phyloP scores from a whole-genome alignment of 805 yeast genomes.

The Allodekkera sacchari region DNA sequence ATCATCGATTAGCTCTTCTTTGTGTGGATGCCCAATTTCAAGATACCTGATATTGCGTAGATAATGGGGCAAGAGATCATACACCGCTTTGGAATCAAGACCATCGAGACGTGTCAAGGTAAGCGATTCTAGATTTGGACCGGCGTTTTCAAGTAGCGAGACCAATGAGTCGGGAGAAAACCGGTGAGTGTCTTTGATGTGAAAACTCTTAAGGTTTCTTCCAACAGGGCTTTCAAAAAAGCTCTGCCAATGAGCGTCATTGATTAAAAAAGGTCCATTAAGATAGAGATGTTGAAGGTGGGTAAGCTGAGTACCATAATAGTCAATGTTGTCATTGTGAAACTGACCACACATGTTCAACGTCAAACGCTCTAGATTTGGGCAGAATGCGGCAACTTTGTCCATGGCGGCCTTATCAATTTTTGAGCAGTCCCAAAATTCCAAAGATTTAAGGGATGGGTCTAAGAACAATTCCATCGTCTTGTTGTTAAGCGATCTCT shows the following conservation, averaged over 20 bases:
- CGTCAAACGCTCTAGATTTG: conserved; percentile 55
- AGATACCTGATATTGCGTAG: conserved; percentile 45
- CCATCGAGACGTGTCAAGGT: conserved; percentile 69
- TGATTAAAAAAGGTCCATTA: conserved; percentile 86
- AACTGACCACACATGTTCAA: conserved; percentile 91
- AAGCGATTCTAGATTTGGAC: conserved; percentile 45
- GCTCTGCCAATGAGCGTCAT: conserved; percentile 66
- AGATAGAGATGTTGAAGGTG: conserved; percentile 49
- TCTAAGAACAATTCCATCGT: conserved; percentile 71
- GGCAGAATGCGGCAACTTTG: conserved; percentile 71
- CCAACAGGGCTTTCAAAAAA: conserved; percentile 55
- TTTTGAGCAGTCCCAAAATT: conserved; percentile 90
- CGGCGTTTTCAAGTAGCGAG: conserved; percentile 53
- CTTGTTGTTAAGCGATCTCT: conserved; percentile 65
- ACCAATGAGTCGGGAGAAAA: conserved; percentile 61
- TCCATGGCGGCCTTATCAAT: conserved; percentile 57
- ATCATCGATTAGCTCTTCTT: conserved; percentile 60
- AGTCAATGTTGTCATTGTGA: conserved; percentile 64
- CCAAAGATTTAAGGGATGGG: conserved; percentile 45
- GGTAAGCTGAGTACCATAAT: conserved; percentile 51
- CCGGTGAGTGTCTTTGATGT: conserved; percentile 75
- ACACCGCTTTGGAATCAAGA: conserved; percentile 45
- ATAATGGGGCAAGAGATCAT: conserved; percentile 59
- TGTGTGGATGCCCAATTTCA: conserved; percentile 61
- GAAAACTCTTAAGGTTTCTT: conserved; percentile 45